phyloP scores from a whole-genome alignment of 2,329 filamentous ascomycete genomes.

The Colletotrichum tanaceti region DNA sequence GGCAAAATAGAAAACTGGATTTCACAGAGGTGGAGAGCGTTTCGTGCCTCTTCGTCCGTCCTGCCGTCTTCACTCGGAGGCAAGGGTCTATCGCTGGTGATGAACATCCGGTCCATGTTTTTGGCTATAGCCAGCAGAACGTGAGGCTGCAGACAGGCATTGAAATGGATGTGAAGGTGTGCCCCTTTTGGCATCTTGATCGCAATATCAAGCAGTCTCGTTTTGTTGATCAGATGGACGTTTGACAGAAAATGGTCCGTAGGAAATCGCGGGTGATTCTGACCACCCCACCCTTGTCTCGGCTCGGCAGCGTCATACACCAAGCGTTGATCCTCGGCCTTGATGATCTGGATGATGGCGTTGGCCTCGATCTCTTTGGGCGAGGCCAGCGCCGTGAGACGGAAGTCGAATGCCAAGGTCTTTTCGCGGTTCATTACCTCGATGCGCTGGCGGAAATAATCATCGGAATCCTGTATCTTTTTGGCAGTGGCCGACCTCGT shows the following conservation, averaged over 20 bases:
- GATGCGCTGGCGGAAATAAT: conserved; percentile 50
- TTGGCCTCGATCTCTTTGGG: conserved; percentile 53
- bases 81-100: conserved; percentile 69
- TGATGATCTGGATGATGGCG: conserved; percentile 54
- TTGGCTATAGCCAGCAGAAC: conserved; percentile 68
- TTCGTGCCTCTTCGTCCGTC: conserved; percentile 41
- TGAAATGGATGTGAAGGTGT: conserved; percentile 82
- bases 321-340: conserved; percentile 49
- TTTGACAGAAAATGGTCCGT: conserved; percentile 71
- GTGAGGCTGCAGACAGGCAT: conserved; percentile 73
- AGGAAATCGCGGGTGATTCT: conserved; percentile 58
- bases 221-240: conserved; percentile 63
- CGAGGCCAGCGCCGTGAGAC: conserved; percentile 49
- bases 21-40: conserved; percentile 57
- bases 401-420: conserved; percentile 55
- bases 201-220: conserved; percentile 68
- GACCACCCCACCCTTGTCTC: conserved; percentile 54
- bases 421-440: conserved; percentile 50
- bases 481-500: conserved; percentile 15
- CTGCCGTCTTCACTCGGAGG: conserved; percentile 35
- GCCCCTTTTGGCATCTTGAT: conserved; percentile 75
- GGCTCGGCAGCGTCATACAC: conserved; percentile 52
- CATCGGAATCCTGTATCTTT: conserved; percentile 37
- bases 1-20: conserved; percentile 66
- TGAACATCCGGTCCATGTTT: conserved; percentile 74